phyloP scores from a whole-genome alignment of 2,329 filamentous ascomycete genomes.

The Fusarium anguioides region DNA sequence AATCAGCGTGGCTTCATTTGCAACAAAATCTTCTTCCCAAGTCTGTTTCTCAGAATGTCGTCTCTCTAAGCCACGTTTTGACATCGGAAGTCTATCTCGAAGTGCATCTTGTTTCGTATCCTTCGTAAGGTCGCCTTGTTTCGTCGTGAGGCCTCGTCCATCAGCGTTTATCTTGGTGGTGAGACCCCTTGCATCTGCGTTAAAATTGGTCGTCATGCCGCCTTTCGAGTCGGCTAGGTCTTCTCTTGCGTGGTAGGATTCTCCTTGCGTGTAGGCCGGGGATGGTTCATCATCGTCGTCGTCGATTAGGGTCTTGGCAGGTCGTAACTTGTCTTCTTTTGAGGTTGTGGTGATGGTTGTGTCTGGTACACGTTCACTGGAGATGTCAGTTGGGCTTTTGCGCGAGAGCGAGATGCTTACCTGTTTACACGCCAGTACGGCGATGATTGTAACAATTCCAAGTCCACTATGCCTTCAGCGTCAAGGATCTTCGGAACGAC shows the following conservation, averaged over 20 bases:
- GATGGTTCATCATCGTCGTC: constrained; percentile 16
- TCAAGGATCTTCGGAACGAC: constrained; percentile 30
- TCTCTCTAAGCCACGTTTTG: constrained; percentile 28
- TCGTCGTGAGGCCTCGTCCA: background rate
- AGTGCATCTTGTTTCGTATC: constrained; percentile 10
- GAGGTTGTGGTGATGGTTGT: constrained; percentile 12
- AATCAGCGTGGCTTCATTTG: constrained; percentile 35
- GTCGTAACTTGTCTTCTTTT: constrained; percentile 20
- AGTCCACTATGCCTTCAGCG: constrained; percentile 31
- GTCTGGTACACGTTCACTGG: constrained; percentile 32
- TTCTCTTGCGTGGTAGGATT: constrained; percentile 15
- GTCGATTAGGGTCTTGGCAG: constrained; percentile 28
- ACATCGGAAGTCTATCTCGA: constrained; percentile 16
- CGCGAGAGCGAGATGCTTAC: background rate
- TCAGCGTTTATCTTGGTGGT: background rate
- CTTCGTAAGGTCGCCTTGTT: background rate
- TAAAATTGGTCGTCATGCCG: background rate
- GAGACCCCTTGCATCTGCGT: background rate
- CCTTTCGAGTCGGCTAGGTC: constrained; percentile 10
- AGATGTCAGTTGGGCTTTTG: constrained; percentile 1
- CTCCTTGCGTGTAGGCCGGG: constrained; percentile 16
- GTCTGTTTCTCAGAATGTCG: constrained; percentile 19
- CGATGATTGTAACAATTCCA: constrained; percentile 27
- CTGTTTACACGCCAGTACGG: constrained; percentile 35
- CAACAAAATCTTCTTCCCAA: constrained; percentile 34